Conservation (phyloP, 352 stramenopile species). For the Pythium aquatile region DNA sequence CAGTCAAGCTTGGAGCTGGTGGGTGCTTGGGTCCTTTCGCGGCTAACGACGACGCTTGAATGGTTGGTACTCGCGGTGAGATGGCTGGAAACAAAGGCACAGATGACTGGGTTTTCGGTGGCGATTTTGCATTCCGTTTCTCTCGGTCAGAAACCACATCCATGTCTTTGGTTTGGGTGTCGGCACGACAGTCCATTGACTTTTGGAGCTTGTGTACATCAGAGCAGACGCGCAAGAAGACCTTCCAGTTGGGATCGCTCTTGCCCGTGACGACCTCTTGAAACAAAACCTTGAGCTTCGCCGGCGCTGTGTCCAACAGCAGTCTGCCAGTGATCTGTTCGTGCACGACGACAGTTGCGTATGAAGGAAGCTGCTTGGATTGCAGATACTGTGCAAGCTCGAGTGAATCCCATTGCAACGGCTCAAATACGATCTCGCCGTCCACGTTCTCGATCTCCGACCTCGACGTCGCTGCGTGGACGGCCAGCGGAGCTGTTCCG, state of each 20-base stretch:
- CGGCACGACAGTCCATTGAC: background rate
- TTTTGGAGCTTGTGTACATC: constrained; percentile 50
- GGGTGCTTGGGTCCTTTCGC: background rate
- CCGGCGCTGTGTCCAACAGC: constrained; percentile 44
- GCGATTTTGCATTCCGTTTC: background rate
- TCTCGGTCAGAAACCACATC: background rate
- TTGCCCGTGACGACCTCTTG: constrained; percentile 23
- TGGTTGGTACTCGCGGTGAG: constrained; percentile 23
- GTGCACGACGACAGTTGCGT: constrained; percentile 48
- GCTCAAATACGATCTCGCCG: constrained; percentile 25
- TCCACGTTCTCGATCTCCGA: constrained; percentile 18
- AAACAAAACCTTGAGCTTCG: constrained; percentile 48
- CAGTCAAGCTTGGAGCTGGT: background rate
- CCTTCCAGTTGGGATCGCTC: constrained; percentile 50
- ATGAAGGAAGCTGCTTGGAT: constrained; percentile 40
- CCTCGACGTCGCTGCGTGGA: background rate
- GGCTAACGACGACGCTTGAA: constrained; percentile 6
- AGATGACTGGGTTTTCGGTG: constrained; percentile 7
- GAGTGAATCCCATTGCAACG: constrained; percentile 53
- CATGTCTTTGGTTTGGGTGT: background rate
- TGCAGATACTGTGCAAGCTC: constrained; percentile 64
- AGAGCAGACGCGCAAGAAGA: constrained; percentile 36
- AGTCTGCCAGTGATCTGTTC: constrained; percentile 65
- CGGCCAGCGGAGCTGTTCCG: background rate
- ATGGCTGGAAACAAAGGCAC: constrained; percentile 29